Percentiles rank a stretch among this genome's conserved stretches.
These are phyloP conservation scores for Fragaria vesca DNA, from an alignment of 306 rosid genomes.

Conservation along the genomic window DNA sequence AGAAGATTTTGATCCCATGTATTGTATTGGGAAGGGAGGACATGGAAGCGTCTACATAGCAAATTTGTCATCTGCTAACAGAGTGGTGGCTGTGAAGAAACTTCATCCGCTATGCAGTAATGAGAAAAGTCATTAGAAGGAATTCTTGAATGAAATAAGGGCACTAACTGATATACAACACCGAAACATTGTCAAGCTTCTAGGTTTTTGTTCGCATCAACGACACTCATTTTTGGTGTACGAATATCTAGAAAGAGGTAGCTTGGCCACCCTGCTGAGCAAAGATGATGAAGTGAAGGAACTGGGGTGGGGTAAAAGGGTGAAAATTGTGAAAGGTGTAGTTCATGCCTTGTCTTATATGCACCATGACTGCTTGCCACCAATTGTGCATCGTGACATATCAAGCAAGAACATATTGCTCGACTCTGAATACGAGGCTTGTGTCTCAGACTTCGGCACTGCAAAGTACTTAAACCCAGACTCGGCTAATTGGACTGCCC, in stretches of 20 bases:
- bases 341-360: constrained; percentile 24
- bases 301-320: constrained; percentile 18
- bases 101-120: neutral
- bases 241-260: constrained; percentile 20
- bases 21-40: constrained; percentile 17
- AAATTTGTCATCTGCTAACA: neutral
- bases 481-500: neutral
- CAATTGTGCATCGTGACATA: constrained; percentile 21
- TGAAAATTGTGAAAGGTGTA: constrained; percentile 8
- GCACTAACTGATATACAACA: constrained; percentile 15
- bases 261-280: neutral
- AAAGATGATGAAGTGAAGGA: constrained; percentile 13
- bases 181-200: constrained; percentile 16
- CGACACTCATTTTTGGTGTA: constrained; percentile 7
- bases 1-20: neutral
- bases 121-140: neutral
- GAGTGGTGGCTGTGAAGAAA: constrained; percentile 16
- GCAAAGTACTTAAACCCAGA: neutral
- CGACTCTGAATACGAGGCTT: constrained; percentile 2
- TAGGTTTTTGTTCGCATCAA: constrained; percentile 10
- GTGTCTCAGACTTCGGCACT: constrained; percentile 13
- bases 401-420: constrained; percentile 25
- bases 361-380: constrained; percentile 26
- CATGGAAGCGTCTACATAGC: constrained; percentile 9
- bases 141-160: constrained; percentile 9